A percentile compares a stretch with the other conserved stretches of the same genome.
These are phyloP conservation scores for Fusarium subglutinans DNA, from an alignment of 2,329 filamentous ascomycete genomes.

Conservation along the genomic window DNA sequence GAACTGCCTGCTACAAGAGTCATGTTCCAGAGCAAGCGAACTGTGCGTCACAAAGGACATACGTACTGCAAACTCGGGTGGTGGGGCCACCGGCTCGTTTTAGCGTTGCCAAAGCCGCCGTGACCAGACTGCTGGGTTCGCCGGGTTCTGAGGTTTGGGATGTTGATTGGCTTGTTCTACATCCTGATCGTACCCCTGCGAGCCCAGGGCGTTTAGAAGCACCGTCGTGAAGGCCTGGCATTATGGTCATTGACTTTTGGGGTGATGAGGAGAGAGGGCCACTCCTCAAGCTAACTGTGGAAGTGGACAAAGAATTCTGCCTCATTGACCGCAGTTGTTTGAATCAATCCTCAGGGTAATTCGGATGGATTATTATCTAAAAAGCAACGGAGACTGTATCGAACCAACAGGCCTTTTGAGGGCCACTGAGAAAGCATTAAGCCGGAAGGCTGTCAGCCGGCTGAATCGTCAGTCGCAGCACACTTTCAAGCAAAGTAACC, in stretches of 20 bases:
- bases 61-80: slow-evolving; percentile 28
- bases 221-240: slow-evolving; percentile 12
- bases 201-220: slow-evolving; percentile 33
- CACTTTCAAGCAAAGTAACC: slow-evolving; percentile 11
- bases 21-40: neutral
- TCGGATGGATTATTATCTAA: neutral
- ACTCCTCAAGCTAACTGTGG: slow-evolving; percentile 19
- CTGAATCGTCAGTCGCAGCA: neutral
- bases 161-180: slow-evolving; percentile 37
- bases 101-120: slow-evolving; percentile 45
- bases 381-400: slow-evolving; percentile 1
- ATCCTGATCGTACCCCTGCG: slow-evolving; percentile 19
- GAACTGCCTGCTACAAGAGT: neutral
- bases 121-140: slow-evolving; percentile 48
- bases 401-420: slow-evolving; percentile 11
- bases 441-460: neutral
- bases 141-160: slow-evolving; percentile 35
- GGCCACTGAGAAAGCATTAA: neutral
- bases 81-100: slow-evolving; percentile 43
- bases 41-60: slow-evolving; percentile 25
- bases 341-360: slow-evolving; percentile 9
- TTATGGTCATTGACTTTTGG: neutral
- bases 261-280: slow-evolving; percentile 8
- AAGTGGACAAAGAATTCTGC: slow-evolving; percentile 6
- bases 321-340: neutral